phyloP scores from a whole-genome alignment of 2,329 filamentous ascomycete genomes.

The Cordyceps militaris region DNA sequence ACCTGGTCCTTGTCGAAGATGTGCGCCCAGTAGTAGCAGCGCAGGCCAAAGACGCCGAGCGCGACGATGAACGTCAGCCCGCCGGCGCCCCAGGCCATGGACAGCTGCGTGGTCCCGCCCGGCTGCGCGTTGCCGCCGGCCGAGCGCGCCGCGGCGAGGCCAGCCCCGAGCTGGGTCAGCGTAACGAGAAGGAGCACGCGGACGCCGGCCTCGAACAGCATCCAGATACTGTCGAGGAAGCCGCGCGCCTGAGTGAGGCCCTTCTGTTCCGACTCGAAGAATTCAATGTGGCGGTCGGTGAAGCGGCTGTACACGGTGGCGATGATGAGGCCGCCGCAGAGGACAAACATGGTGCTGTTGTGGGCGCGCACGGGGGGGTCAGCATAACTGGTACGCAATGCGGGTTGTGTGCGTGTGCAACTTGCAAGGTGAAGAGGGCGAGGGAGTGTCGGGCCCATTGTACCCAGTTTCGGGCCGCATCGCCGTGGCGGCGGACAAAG shows the following conservation, averaged over 20 bases:
- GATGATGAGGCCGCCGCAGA: neutral
- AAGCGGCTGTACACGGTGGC: slow-evolving; percentile 9
- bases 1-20: neutral
- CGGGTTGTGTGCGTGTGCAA: no score
- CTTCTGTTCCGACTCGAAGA: neutral
- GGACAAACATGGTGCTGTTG: neutral
- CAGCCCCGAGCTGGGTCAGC: neutral
- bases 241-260: slow-evolving; percentile 2
- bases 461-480: slow-evolving; percentile 6
- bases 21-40: slow-evolving; percentile 11
- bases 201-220: neutral
- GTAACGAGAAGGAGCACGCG: slow-evolving; percentile 3
- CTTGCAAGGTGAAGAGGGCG: slow-evolving; percentile 8
- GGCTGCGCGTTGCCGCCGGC: neutral
- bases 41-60: neutral
- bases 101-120: neutral
- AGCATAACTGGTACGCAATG: no score
- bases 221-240: slow-evolving; percentile 6
- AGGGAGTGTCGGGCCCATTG: slow-evolving; percentile 3
- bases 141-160: slow-evolving; percentile 4
- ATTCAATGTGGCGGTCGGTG: slow-evolving; percentile 3
- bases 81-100: neutral
- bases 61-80: neutral
- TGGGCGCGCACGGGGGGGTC: neutral
- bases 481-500: slow-evolving; percentile 10